Evolutionary conservation across 768 basidiomycete genomes (phyloP).

Genomic region (Lentinus brumalis): DNA sequence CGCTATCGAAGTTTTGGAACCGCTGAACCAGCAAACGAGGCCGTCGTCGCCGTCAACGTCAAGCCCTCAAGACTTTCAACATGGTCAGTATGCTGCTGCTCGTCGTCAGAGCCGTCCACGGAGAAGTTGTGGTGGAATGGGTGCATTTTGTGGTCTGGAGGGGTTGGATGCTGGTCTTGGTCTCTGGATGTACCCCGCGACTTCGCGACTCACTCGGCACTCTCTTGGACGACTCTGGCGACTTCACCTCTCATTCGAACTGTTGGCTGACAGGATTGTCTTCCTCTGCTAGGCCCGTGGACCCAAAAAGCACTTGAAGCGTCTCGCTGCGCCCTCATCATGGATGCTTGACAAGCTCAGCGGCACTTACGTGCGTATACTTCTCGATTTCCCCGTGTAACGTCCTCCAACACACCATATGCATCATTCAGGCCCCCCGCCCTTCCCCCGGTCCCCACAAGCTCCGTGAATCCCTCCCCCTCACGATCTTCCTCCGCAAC

Average conservation of each 20-base stretch:
- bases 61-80: slow-evolving; percentile 35
- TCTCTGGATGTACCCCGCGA: slow-evolving; percentile 31
- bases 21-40: slow-evolving; percentile 24
- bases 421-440: slow-evolving; percentile 73
- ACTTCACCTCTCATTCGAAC: neutral
- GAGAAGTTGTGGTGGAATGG: slow-evolving; percentile 5
- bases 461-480: slow-evolving; percentile 96
- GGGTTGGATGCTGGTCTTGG: slow-evolving; percentile 33
- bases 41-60: slow-evolving; percentile 37
- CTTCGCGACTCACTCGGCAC: slow-evolving; percentile 9
- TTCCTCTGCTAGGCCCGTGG: slow-evolving; percentile 73
- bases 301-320: slow-evolving; percentile 99
- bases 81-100: slow-evolving; percentile 37
- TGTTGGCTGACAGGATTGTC: slow-evolving; percentile 26
- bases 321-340: slow-evolving; percentile 93
- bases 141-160: slow-evolving; percentile 9
- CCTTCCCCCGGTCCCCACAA: slow-evolving; percentile 99
- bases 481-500: slow-evolving; percentile 97
- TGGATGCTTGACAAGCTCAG: slow-evolving; percentile 99
- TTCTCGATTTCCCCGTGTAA: neutral
- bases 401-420: slow-evolving; percentile 4
- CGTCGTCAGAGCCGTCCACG: slow-evolving; percentile 9
- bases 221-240: slow-evolving; percentile 9
- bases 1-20: slow-evolving; percentile 23
- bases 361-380: slow-evolving; percentile 82